Base-by-base conservation (phyloP, 1,284 basidiomycete species). In the Neotropicomus parvogracilis region DNA sequence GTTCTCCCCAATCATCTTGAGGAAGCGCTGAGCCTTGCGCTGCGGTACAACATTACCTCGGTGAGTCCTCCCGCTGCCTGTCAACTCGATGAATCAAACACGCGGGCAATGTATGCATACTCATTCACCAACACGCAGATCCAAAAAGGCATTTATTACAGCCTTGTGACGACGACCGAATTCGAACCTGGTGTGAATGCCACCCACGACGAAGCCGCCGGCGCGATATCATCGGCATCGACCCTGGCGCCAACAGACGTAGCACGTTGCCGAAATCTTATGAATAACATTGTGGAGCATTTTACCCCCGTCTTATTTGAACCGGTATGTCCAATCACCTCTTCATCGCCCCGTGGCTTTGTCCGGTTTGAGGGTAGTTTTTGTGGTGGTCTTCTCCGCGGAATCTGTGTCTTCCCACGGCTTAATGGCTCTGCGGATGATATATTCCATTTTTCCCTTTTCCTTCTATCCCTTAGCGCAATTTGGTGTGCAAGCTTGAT, bases 261-360 rank as follows among this genome's bases (percentile, higher is more conserved):
- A 6, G 54, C 55, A 38, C 67, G 67, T 21, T 79, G 77, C 53
- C 64, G 62, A 50, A 57, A 58, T 13, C 68, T 82, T 31, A 76
- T 80, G 73, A 64, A 66, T 6, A 59, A 62, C 19, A 60, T 87
- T 50, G 78, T 88, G 49, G 73, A 72, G 2, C 74, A 84, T 60
- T 86, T 87, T 60, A 83, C 84, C 0, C 83, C 86, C 1, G 71
- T 81, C 36, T 68, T 88, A 3, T 88, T 88, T 63, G 86, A 86
- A 4, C 77, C 83, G 34, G 75, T 65, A 33, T 32, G 64, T 66
- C 38, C 27, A 8, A 28, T 31, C 14, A 6, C 21, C 19, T 49
- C 16, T 29, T n/a, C 12, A 39, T 39, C 32, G 12, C 34, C 20
- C 27, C 33, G 9, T n/a, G n/a, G n/a, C n/a, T n/a, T n/a, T n/a